Evolutionary conservation across 306 rosid species (phyloP), one percentile per base, ranked within the genome.

Genomic region (Amphicarpaea edgeworthii): DNA sequence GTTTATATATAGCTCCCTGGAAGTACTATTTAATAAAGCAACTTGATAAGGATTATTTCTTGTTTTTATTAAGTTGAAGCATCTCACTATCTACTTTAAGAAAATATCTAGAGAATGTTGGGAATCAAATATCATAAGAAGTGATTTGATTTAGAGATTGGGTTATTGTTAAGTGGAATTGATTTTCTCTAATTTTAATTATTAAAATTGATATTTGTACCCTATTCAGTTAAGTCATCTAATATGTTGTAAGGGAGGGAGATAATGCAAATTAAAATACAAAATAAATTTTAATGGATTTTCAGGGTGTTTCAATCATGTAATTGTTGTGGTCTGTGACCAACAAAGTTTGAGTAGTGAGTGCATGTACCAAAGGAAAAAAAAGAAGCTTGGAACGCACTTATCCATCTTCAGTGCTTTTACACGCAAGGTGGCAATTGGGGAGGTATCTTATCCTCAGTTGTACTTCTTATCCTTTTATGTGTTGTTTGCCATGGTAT

Each of bases 331-430:
- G 2, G 34, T 23, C 8, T 57, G 19, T 26, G 38, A 24, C 9
- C 64, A 57, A 12, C n/a, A 24, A 24, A 12, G 38, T 57, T 57
- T 57, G 9, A 57, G n/a, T n/a, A n/a, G n/a, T n/a, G n/a, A n/a
- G 19, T 57, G 17, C 12, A 0, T 24, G 17, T 57, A 4, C 17
- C 3, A 23, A 23, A 8, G 16, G 10, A 23, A 12, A 28, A 57
- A 1, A 6, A 5, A 24, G 5, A 24, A 57, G 64, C 2, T 30
- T 32, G 43, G 32, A 7, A 14, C 2, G 6, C 67, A 1, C 21
- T n/a, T n/a, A 34, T 61, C 20, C 26, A 59, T 59, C 14, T 34
- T 34, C 23, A 37, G 47, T 37, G 69, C 49, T 37, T 63, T 62
- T 9, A 63, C 49, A 63, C 28, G 28, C 9, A 63, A 17, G 69